Percentiles rank a stretch among this genome's conserved stretches.
Conservation (phyloP, 345 rosid species). For the Ceriops zippeliana region DNA sequence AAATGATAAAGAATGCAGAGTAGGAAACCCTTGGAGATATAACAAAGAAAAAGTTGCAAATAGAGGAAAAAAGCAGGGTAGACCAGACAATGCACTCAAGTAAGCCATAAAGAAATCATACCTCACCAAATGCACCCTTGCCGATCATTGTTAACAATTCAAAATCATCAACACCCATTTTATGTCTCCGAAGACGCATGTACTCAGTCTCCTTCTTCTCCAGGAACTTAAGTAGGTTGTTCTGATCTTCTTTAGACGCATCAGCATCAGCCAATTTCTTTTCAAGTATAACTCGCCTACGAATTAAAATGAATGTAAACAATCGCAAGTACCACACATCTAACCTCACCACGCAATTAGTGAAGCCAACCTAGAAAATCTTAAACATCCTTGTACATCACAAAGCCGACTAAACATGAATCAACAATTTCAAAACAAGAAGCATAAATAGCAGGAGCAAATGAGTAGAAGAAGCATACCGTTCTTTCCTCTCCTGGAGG, state of each 20-base stretch:
- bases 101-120: slow-evolving; percentile 14
- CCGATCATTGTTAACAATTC: slow-evolving; percentile 81
- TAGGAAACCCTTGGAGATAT: not conserved
- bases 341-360: not conserved
- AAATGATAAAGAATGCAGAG: too few species aligned
- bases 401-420: too few species aligned
- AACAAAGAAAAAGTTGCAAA: not conserved
- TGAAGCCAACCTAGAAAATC: too few species aligned
- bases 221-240: slow-evolving; percentile 75
- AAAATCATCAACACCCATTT: slow-evolving; percentile 91
- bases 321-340: not conserved
- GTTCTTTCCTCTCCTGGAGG: slow-evolving; percentile 70
- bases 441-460: too few species aligned
- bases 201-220: slow-evolving; percentile 97
- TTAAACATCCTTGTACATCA: too few species aligned
- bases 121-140: slow-evolving; percentile 91
- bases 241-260: slow-evolving; percentile 93
- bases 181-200: slow-evolving; percentile 95
- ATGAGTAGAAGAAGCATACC: slow-evolving; percentile 30
- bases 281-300: slow-evolving; percentile 66
- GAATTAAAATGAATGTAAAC: not conserved
- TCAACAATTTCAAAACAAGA: too few species aligned
- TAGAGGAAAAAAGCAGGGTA: not conserved
- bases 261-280: slow-evolving; percentile 94
- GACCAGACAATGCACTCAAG: not conserved